These are phyloP conservation scores for Euryodendron excelsum DNA, from an alignment of 148 eudicot genomes.

Conservation along the genomic window DNA sequence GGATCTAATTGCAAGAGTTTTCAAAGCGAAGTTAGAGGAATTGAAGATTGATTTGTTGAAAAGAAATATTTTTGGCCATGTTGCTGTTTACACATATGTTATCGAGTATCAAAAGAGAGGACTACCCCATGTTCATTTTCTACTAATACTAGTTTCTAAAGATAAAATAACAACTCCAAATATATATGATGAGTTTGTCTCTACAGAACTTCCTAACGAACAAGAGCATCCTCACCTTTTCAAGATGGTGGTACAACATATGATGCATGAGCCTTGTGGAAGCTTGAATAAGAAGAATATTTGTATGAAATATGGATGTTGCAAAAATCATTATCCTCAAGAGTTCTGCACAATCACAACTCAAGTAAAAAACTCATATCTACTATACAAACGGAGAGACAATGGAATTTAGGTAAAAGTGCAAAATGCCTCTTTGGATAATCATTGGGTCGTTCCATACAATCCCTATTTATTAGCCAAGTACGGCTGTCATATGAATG, in stretches of 20 bases:
- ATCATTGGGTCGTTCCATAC: no score
- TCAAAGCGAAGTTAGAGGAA: conserved; percentile 14
- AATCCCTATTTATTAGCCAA: no score
- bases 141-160: background rate
- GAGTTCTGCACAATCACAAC: background rate
- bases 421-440: no score
- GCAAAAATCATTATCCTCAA: conserved; percentile 14
- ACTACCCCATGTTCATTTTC: conserved; percentile 20
- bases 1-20: no score
- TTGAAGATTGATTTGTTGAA: conserved; percentile 6
- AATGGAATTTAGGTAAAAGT: no score
- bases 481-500: no score
- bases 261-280: conserved; percentile 52
- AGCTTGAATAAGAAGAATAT: background rate
- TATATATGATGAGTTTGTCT: conserved; percentile 11
- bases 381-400: no score
- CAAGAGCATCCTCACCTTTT: conserved; percentile 1
- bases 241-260: background rate
- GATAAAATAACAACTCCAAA: background rate
- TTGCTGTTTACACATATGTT: conserved; percentile 13
- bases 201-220: conserved; percentile 13
- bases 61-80: conserved; percentile 9
- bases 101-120: conserved; percentile 32
- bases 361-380: no score
- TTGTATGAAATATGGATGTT: conserved; percentile 14